Conservation (phyloP, 352 stramenopile genomes). For the Globisporangium nunn region DNA sequence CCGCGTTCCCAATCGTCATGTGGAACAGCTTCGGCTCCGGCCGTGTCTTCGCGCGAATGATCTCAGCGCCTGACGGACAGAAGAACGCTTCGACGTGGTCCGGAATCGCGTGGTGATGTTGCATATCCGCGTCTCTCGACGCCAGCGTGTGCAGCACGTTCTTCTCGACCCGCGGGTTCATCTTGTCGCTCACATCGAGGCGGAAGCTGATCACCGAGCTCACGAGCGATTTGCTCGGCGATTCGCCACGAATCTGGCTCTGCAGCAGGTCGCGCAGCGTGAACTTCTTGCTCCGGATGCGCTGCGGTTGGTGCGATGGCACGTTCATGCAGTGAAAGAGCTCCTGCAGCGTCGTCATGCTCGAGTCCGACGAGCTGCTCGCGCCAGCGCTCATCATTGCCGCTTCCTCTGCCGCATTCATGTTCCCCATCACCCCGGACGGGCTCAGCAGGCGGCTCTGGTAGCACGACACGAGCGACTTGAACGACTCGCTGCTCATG, state of each 20-base stretch:
- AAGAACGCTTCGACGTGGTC: constrained; percentile 85
- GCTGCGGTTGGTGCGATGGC: constrained; percentile 69
- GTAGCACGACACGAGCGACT: constrained; percentile 66
- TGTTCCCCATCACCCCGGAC: constrained; percentile 24
- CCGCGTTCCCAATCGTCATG: constrained; percentile 75
- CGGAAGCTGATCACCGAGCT: constrained; percentile 69
- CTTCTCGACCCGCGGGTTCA: constrained; percentile 51
- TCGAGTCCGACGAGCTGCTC: constrained; percentile 59
- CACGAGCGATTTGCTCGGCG: constrained; percentile 55
- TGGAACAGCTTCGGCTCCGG: constrained; percentile 71
- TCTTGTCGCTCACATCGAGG: constrained; percentile 51
- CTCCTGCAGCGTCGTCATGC: constrained; percentile 79
- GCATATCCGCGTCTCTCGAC: constrained; percentile 49
- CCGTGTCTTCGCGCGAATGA: constrained; percentile 47
- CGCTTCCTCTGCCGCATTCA: constrained; percentile 19
- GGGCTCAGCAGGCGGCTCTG: constrained; percentile 70
- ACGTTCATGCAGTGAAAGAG: constrained; percentile 88
- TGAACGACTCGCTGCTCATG: constrained; percentile 77
- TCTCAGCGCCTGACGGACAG: constrained; percentile 44
- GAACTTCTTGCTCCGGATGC: constrained; percentile 65
- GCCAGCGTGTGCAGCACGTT: constrained; percentile 68
- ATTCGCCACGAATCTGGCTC: constrained; percentile 47
- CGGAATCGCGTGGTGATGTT: constrained; percentile 70
- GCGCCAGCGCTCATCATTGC: constrained; percentile 5
- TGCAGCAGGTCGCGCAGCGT: constrained; percentile 59